Evolutionary conservation across 129 eudicot genomes (phyloP).

Genomic region (Dittrichia graveolens): DNA sequence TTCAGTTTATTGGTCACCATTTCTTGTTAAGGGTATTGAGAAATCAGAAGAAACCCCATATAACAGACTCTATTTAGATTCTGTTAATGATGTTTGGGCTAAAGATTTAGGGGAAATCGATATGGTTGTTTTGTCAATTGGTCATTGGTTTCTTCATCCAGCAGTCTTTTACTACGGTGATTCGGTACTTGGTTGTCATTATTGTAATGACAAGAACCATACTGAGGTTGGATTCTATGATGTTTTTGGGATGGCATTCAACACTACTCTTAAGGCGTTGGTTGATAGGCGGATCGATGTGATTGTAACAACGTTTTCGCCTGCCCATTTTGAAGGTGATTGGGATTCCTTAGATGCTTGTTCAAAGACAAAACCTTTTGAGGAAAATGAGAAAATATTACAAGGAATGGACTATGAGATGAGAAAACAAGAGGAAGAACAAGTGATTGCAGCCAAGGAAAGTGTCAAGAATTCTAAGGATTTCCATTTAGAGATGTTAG

Average conservation of each 20-base stretch:
- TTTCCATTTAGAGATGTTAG: conserved; percentile 65
- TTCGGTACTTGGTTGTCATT: conserved; percentile 70
- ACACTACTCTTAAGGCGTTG: conserved; percentile 58
- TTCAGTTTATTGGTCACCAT: conserved; percentile 92
- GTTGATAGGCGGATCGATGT: conserved; percentile 50
- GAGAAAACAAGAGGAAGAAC: conserved; percentile 65
- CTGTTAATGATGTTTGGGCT: conserved; percentile 80
- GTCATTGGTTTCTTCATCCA: conserved; percentile 91
- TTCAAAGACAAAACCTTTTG: conserved; percentile 69
- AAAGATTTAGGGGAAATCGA: conserved; percentile 65
- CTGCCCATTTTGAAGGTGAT: conserved; percentile 94
- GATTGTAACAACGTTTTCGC: conserved; percentile 77
- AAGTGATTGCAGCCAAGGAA: conserved; percentile 52
- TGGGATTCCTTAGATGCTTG: conserved; percentile 96
- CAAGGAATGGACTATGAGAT: conserved; percentile 76
- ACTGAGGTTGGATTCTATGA: conserved; percentile 83
- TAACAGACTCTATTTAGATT: conserved; percentile 65
- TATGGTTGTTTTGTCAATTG: conserved; percentile 73
- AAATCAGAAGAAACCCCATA: conserved; percentile 50
- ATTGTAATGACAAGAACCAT: conserved; percentile 44
- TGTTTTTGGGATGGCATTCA: conserved; percentile 75
- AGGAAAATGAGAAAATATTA: conserved; percentile 51
- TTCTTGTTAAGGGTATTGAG: conserved; percentile 89
- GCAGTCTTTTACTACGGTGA: conserved; percentile 65
- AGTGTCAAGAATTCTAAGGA: conserved; percentile 25